Conservation (phyloP, 768 basidiomycete species). For the Termitomyces sp. region DNA sequence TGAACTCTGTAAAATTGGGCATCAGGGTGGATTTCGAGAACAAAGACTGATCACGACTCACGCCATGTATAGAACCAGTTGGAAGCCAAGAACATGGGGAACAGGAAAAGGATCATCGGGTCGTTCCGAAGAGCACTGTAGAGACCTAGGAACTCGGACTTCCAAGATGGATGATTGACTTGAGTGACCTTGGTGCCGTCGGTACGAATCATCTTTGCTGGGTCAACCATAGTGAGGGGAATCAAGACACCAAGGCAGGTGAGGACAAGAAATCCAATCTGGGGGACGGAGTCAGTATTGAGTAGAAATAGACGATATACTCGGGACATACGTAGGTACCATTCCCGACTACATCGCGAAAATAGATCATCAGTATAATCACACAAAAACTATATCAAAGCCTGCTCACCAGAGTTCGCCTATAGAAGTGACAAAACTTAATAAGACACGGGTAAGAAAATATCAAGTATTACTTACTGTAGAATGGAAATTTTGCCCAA, state of each 20-base stretch:
- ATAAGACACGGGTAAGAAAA: background rate
- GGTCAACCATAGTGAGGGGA: constrained; percentile 70
- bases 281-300: background rate
- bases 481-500: constrained; percentile 68
- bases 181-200: constrained; percentile 68
- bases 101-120: constrained; percentile 67
- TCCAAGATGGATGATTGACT: constrained; percentile 75
- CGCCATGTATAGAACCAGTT: constrained; percentile 91
- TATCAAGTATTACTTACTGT: constrained; percentile 32
- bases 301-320: background rate
- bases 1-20: constrained; percentile 55
- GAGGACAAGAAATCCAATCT: constrained; percentile 80
- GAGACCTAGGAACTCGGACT: constrained; percentile 67
- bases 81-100: constrained; percentile 84
- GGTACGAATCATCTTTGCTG: constrained; percentile 67
- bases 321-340: constrained; percentile 64
- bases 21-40: constrained; percentile 2
- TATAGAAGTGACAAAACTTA: constrained; percentile 21
- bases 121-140: constrained; percentile 67
- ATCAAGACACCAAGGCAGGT: constrained; percentile 65
- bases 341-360: constrained; percentile 49
- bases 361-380: background rate
- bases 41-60: constrained; percentile 28
- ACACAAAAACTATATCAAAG: background rate
- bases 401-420: constrained; percentile 36